Percentiles rank a stretch among this genome's conserved stretches.
phyloP scores from a whole-genome alignment of 2,329 filamentous ascomycete species.

The Cordyceps farinosa region DNA sequence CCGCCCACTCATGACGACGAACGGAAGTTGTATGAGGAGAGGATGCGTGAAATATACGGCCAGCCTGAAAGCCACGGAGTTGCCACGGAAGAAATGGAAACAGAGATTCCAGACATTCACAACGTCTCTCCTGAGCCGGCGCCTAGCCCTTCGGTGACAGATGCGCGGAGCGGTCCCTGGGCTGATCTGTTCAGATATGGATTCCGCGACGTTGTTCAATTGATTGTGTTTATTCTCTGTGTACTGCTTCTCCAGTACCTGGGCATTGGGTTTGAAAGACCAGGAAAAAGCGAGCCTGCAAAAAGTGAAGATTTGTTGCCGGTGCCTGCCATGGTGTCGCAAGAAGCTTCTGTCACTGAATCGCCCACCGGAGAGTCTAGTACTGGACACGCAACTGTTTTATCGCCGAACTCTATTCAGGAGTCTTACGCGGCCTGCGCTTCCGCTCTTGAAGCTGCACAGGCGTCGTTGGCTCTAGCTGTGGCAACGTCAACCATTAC shows the following conservation, averaged over 20 bases:
- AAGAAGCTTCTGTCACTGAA: not conserved
- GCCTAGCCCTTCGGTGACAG: not conserved
- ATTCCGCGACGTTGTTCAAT: conserved; percentile 4
- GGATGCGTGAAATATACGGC: conserved; percentile 53
- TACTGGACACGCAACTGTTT: not conserved
- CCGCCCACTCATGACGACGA: conserved; percentile 31
- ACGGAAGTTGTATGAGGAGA: conserved; percentile 45
- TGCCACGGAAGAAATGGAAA: not conserved
- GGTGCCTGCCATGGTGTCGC: not conserved
- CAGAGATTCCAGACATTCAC: not conserved
- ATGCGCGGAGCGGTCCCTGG: not conserved
- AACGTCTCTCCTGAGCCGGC: not conserved
- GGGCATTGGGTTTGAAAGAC: conserved; percentile 7
- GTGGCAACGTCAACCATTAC: conserved; percentile 28
- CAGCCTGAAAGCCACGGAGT: conserved; percentile 25
- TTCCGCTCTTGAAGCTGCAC: conserved; percentile 22
- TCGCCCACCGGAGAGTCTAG: not conserved
- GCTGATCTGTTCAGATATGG: conserved; percentile 6
- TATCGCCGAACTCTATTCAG: not conserved
- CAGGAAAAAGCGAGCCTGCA: not conserved
- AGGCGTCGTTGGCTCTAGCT: conserved; percentile 10
- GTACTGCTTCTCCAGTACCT: conserved; percentile 13
- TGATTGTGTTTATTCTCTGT: conserved; percentile 7
- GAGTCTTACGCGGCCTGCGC: conserved; percentile 27
- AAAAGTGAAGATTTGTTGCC: not conserved